Evolutionary conservation across 2,329 filamentous ascomycete species (phyloP).

Genomic region (Exserohilum rostratum): DNA sequence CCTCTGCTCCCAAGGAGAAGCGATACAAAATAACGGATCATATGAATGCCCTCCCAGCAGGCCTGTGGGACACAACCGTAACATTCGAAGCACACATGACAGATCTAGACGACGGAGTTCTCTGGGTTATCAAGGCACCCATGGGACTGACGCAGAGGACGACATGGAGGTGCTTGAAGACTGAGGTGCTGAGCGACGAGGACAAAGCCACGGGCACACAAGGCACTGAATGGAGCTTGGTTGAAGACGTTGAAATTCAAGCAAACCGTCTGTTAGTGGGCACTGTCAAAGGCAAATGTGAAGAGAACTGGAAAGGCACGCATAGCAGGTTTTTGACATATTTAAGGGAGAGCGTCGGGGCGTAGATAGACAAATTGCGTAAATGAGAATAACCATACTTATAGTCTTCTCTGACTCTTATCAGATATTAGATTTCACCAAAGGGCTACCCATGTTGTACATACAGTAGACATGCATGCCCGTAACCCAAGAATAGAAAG

Average conservation of each 20-base stretch:
- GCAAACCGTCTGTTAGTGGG: constrained; percentile 41
- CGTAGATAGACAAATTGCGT: neutral
- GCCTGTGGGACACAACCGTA: constrained; percentile 46
- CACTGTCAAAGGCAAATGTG: constrained; percentile 47
- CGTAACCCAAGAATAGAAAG: neutral
- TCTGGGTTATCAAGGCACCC: constrained; percentile 46
- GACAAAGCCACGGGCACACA: constrained; percentile 16
- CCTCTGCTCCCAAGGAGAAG: constrained; percentile 32
- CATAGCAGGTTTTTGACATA: constrained; percentile 40
- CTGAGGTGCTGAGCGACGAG: constrained; percentile 19
- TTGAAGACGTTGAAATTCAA: constrained; percentile 47
- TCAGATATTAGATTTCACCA: neutral
- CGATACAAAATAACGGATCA: constrained; percentile 47
- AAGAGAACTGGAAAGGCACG: constrained; percentile 43
- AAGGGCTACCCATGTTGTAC: neutral
- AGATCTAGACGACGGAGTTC: constrained; percentile 39
- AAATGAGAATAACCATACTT: too few species aligned
- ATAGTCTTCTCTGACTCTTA: too few species aligned
- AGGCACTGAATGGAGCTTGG: constrained; percentile 38
- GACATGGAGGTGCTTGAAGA: constrained; percentile 38
- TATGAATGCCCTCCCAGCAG: constrained; percentile 45
- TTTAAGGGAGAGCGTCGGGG: constrained; percentile 18
- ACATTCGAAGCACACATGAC: constrained; percentile 45
- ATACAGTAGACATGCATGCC: neutral
- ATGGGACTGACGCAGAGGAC: constrained; percentile 43